phyloP scores from a whole-genome alignment of 768 basidiomycete species.

The Postia placenta region DNA sequence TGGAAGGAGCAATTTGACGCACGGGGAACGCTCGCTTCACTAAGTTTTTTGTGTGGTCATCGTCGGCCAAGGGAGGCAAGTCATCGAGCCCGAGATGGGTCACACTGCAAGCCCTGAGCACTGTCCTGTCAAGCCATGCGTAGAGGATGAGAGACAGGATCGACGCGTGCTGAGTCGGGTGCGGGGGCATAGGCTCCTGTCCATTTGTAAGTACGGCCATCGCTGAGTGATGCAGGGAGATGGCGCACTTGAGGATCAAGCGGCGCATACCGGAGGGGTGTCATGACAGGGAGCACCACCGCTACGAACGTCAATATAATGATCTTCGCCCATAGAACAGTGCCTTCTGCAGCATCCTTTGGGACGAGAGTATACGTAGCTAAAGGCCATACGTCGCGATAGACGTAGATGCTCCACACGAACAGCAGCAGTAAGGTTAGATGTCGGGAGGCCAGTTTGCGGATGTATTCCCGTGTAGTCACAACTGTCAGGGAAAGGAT shows the following conservation, averaged over 20 bases:
- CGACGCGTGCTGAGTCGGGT: slow-evolving; percentile 40
- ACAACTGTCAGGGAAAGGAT: slow-evolving; percentile 16
- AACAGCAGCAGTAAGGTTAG: slow-evolving; percentile 42
- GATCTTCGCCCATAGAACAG: slow-evolving; percentile 49
- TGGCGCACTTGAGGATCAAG: slow-evolving; percentile 41
- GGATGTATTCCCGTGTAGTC: slow-evolving; percentile 5
- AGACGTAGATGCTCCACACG: slow-evolving; percentile 42
- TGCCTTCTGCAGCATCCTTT: slow-evolving; percentile 39
- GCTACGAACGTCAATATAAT: slow-evolving; percentile 36
- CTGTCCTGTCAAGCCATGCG: slow-evolving; percentile 31
- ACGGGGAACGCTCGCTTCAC: slow-evolving; percentile 18
- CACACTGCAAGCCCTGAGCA: slow-evolving; percentile 22
- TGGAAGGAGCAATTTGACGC: slow-evolving; percentile 4
- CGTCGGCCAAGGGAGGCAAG: slow-evolving; percentile 27
- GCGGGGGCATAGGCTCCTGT: slow-evolving; percentile 18
- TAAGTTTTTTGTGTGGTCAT: slow-evolving; percentile 21
- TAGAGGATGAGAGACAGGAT: slow-evolving; percentile 31
- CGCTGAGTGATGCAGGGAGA: background rate
- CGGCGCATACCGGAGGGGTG: slow-evolving; percentile 51
- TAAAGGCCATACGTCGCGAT: slow-evolving; percentile 55
- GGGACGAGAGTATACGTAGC: slow-evolving; percentile 44
- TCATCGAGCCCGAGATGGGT: slow-evolving; percentile 22
- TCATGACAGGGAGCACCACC: slow-evolving; percentile 43
- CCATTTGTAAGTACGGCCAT: slow-evolving; percentile 5
- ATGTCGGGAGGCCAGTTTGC: slow-evolving; percentile 31